Percentiles rank a stretch among this genome's conserved stretches.
Conservation (phyloP, 2,329 filamentous ascomycete genomes). For the Penicillium sp. region DNA sequence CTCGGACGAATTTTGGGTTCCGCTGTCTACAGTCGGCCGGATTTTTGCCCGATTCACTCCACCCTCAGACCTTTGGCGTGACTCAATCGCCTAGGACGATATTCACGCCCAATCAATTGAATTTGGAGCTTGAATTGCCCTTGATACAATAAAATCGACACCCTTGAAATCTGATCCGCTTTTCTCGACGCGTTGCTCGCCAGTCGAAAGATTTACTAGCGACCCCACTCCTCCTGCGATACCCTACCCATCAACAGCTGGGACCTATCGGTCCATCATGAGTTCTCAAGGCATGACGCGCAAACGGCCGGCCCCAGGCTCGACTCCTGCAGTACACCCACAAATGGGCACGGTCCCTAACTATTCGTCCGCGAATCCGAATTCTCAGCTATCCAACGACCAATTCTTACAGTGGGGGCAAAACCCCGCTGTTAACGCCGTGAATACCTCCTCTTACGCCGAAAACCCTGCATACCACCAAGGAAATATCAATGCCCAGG, state of each 20-base stretch:
- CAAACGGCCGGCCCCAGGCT: constrained; percentile 74
- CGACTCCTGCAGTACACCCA: constrained; percentile 62
- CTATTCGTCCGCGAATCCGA: constrained; percentile 46
- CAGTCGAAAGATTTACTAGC: neutral
- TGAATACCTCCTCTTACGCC: constrained; percentile 32
- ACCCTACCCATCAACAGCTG: neutral
- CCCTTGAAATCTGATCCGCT: neutral
- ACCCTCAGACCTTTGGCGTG: constrained; percentile 9
- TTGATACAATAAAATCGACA: constrained; percentile 1
- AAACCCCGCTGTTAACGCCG: constrained; percentile 36
- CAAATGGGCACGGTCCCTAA: constrained; percentile 54
- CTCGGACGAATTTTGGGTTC: neutral
- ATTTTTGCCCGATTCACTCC: constrained; percentile 11
- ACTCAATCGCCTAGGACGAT: constrained; percentile 10
- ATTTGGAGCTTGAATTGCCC: constrained; percentile 9
- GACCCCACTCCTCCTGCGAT: neutral
- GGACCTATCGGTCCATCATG: constrained; percentile 29
- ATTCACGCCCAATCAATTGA: constrained; percentile 16
- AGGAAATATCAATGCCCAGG: constrained; percentile 47
- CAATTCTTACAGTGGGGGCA: constrained; percentile 59
- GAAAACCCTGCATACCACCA: constrained; percentile 43
- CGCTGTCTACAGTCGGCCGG: constrained; percentile 3
- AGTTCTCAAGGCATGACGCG: constrained; percentile 50
- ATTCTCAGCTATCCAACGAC: constrained; percentile 49
- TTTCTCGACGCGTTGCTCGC: neutral